These are phyloP conservation scores for Daldinia sp. DNA, from an alignment of 2,329 filamentous ascomycete species.

Conservation along the genomic window DNA sequence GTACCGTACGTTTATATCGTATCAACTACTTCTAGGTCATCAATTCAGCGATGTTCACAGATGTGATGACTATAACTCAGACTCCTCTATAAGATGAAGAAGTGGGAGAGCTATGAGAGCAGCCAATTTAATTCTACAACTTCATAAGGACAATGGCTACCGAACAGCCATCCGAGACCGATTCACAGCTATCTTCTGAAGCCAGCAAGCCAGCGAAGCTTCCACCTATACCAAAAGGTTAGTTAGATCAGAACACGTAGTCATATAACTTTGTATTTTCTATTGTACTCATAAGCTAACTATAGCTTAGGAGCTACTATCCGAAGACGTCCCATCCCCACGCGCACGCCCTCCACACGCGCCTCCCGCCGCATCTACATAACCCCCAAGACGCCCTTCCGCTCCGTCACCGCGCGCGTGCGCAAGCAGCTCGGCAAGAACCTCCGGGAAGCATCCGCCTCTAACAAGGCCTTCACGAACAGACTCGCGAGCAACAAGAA, in stretches of 20 bases:
- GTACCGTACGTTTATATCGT: not conserved
- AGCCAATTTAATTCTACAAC: not conserved
- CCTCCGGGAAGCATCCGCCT: slow-evolving; percentile 54
- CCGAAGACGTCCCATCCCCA: slow-evolving; percentile 62
- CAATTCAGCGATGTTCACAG: slow-evolving; percentile 29
- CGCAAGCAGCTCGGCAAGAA: slow-evolving; percentile 71
- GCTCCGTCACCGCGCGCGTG: slow-evolving; percentile 74
- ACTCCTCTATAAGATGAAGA: not conserved
- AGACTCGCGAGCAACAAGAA: slow-evolving; percentile 61
- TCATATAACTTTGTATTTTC: too few relatives aligned
- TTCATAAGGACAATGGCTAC: slow-evolving; percentile 18
- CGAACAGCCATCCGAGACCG: slow-evolving; percentile 21
- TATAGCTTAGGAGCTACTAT: slow-evolving; percentile 60
- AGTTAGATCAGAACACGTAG: not conserved
- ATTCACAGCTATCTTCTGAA: slow-evolving; percentile 41
- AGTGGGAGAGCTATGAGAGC: not conserved
- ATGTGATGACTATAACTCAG: slow-evolving; percentile 8
- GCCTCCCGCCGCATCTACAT: slow-evolving; percentile 69
- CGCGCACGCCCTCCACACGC: slow-evolving; percentile 55
- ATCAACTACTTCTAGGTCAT: not conserved
- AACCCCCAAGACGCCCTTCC: slow-evolving; percentile 73
- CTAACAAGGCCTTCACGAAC: slow-evolving; percentile 47
- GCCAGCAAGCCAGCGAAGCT: slow-evolving; percentile 43
- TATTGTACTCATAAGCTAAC: not conserved
- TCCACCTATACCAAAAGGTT: slow-evolving; percentile 51